Evolutionary conservation across 73 alveolate species (phyloP).

Genomic region (Paramecium sexaurelia): DNA sequence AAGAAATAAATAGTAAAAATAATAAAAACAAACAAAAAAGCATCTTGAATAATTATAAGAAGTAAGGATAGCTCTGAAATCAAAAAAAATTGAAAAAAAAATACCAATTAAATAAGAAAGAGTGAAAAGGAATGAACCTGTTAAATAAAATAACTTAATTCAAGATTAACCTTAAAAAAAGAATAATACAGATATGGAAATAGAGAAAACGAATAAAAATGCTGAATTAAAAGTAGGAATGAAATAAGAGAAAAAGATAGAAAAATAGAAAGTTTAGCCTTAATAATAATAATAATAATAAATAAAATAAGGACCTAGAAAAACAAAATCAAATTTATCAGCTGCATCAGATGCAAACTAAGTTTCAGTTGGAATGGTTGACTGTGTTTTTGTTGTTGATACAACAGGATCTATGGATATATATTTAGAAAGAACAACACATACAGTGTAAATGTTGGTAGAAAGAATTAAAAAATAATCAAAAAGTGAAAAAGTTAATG

Average conservation of each 20-base stretch:
- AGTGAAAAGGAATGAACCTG: neutral
- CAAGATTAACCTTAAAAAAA: neutral
- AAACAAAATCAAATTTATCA: slow-evolving; percentile 21
- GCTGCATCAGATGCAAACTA: neutral
- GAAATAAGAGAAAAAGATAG: neutral
- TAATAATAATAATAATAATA: neutral
- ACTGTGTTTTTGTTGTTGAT: slow-evolving; percentile 86
- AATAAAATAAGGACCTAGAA: slow-evolving; percentile 36
- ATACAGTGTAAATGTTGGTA: slow-evolving; percentile 70
- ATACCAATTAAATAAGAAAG: neutral
- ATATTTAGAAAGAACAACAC: slow-evolving; percentile 83
- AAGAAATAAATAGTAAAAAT: neutral
- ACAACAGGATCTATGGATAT: slow-evolving; percentile 90
- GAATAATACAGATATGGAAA: neutral
- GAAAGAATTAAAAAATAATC: slow-evolving; percentile 76
- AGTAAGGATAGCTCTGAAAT: neutral
- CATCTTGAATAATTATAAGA: neutral
- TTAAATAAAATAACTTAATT: neutral
- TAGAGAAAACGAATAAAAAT: neutral
- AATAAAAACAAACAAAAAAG: neutral
- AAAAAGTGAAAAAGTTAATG: slow-evolving; percentile 71
- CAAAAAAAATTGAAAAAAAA: slow-evolving; percentile 10
- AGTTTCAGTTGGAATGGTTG: slow-evolving; percentile 72
- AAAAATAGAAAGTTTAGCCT: neutral
- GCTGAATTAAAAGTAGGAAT: neutral